Conservation (phyloP, 306 rosid genomes). For the Casuarina glauca region DNA sequence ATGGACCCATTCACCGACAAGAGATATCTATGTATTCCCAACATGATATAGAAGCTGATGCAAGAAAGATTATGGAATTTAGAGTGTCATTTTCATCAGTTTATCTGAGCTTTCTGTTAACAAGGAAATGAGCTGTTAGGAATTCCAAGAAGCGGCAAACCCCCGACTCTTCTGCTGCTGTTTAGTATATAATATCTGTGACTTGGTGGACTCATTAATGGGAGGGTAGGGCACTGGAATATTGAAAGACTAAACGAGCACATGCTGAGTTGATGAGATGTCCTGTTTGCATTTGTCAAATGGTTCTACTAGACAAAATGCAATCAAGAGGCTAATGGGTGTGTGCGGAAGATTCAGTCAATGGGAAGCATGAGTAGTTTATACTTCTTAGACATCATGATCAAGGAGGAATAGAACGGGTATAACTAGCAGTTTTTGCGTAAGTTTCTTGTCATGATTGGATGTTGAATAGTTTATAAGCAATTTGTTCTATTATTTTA, state of each 20-base stretch:
- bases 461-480: neutral
- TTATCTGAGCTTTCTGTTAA: conserved; percentile 12
- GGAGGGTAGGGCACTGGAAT: conserved; percentile 4
- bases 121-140: conserved; percentile 27
- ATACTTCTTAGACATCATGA: neutral
- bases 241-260: conserved; percentile 22
- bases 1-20: conserved; percentile 21
- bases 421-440: neutral
- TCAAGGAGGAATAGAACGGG: too few species aligned
- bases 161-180: conserved; percentile 12
- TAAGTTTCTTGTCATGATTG: conserved; percentile 2
- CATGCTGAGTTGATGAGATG: conserved; percentile 36
- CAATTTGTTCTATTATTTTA: conserved; percentile 12
- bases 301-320: conserved; percentile 1
- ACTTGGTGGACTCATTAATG: conserved; percentile 20
- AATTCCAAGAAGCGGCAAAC: conserved; percentile 31
- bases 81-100: conserved; percentile 27
- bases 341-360: conserved; percentile 6
- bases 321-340: conserved; percentile 21
- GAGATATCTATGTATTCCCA: neutral
- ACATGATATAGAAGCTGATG: neutral
- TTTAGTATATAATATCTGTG: conserved; percentile 23
- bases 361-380: neutral
- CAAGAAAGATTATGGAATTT: conserved; percentile 15
- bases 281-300: conserved; percentile 21